Percentiles rank a stretch among this genome's conserved stretches.
phyloP scores from a whole-genome alignment of 2,329 filamentous ascomycete genomes.

The Penicillium sp. region DNA sequence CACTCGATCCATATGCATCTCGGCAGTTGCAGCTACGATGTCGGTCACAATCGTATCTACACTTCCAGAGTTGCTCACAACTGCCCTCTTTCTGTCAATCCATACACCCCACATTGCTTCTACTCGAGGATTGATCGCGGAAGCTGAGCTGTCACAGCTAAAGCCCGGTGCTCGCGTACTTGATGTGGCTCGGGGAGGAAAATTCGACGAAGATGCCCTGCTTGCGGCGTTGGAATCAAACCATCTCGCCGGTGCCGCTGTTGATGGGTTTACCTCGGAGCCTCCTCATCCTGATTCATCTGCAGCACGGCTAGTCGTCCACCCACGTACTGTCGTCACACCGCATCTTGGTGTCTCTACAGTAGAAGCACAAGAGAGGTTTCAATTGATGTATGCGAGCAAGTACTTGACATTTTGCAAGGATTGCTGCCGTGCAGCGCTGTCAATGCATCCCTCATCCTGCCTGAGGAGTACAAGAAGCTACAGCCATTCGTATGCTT shows the following conservation, averaged over 20 bases:
- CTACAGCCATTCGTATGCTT: constrained; percentile 74
- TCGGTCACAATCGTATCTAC: constrained; percentile 63
- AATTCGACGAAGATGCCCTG: constrained; percentile 74
- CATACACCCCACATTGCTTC: constrained; percentile 78
- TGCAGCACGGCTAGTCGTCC: constrained; percentile 63
- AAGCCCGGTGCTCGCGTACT: constrained; percentile 70
- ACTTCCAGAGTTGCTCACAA: constrained; percentile 61
- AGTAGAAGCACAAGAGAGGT: constrained; percentile 83
- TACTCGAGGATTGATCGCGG: constrained; percentile 71
- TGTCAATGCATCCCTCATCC: constrained; percentile 77
- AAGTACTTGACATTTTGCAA: constrained; percentile 70
- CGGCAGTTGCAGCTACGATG: constrained; percentile 66
- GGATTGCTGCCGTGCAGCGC: constrained; percentile 73
- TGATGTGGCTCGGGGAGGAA: constrained; percentile 77
- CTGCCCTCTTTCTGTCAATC: constrained; percentile 74
- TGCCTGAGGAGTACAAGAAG: constrained; percentile 76
- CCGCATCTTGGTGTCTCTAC: constrained; percentile 79
- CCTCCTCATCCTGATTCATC: constrained; percentile 63
- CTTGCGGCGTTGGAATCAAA: constrained; percentile 68
- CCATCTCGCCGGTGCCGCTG: constrained; percentile 71
- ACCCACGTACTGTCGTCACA: constrained; percentile 72
- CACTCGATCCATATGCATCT: constrained; percentile 76
- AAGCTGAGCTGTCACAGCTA: constrained; percentile 67
- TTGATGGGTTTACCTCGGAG: constrained; percentile 78
- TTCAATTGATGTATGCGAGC: constrained; percentile 76